These are phyloP conservation scores for Rhodofomes roseus DNA, from an alignment of 1,284 basidiomycete species.

Conservation along the genomic window DNA sequence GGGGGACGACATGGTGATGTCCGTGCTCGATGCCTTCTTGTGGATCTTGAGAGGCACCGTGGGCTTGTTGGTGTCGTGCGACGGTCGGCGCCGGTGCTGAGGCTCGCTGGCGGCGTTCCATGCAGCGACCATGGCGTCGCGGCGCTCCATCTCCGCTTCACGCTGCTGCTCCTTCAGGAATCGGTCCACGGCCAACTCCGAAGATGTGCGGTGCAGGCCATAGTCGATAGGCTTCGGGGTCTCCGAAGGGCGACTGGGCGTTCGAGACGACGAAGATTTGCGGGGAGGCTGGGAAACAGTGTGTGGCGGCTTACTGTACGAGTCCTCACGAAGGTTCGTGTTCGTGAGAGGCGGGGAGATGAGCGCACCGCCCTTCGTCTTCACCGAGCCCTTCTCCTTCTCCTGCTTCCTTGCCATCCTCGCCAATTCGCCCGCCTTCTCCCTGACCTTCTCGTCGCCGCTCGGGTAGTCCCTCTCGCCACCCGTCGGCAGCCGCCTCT, in stretches of 20 bases:
- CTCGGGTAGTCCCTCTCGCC: neutral
- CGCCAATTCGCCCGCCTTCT: neutral
- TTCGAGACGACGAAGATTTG: neutral
- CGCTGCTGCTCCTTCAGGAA: neutral
- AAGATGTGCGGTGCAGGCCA: neutral
- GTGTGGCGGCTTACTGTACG: neutral
- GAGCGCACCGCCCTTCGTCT: neutral
- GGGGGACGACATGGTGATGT: neutral
- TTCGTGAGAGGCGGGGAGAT: neutral
- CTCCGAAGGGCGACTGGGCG: neutral
- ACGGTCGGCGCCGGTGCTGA: neutral
- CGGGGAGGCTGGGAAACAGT: neutral
- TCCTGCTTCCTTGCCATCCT: neutral
- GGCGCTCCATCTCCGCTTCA: neutral
- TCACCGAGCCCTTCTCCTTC: neutral
- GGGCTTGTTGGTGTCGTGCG: neutral
- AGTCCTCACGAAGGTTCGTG: neutral
- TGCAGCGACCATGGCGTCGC: neutral
- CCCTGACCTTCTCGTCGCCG: neutral
- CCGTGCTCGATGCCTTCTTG: neutral
- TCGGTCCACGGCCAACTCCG: neutral
- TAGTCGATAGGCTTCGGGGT: neutral
- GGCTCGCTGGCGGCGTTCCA: too few relatives aligned
- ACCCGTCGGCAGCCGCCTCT: neutral
- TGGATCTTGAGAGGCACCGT: neutral